A percentile compares a stretch with the other conserved stretches of the same genome.
These are phyloP conservation scores for Kurtzmaniella quercitrusa DNA, from an alignment of 1,139 yeast genomes.

Conservation along the genomic window DNA sequence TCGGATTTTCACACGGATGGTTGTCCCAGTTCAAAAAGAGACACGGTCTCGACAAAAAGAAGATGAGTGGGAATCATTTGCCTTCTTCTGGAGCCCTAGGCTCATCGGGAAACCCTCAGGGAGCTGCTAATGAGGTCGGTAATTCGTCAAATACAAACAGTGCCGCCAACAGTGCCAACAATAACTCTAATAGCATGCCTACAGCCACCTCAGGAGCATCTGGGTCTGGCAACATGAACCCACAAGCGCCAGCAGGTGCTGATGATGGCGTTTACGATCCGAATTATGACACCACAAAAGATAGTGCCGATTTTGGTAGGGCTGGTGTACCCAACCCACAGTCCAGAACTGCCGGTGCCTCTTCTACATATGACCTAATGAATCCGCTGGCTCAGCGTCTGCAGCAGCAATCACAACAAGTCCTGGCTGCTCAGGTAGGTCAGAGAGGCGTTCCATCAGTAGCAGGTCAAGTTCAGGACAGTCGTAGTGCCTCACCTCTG, in stretches of 20 bases:
- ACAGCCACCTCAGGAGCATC: neutral
- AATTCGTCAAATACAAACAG: conserved; percentile 7
- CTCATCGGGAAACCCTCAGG: conserved; percentile 4
- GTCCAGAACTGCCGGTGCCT: conserved; percentile 1
- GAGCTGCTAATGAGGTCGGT: neutral
- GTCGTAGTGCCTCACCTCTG: conserved; percentile 1
- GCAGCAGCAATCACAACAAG: conserved; percentile 9
- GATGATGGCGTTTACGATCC: conserved; percentile 2
- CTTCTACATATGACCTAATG: conserved; percentile 21
- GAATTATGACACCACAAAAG: conserved; percentile 1
- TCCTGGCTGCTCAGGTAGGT: conserved; percentile 9
- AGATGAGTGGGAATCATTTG: conserved; percentile 22
- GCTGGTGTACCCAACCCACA: neutral
- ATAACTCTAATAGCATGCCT: neutral
- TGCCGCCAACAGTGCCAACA: conserved; percentile 4
- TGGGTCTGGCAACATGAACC: neutral
- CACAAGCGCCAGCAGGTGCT: neutral
- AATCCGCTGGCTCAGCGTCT: conserved; percentile 16
- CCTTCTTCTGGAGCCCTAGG: neutral
- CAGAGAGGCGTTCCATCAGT: neutral
- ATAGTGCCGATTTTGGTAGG: neutral
- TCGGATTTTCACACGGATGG: conserved; percentile 60
- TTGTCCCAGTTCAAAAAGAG: conserved; percentile 55
- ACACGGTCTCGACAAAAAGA: conserved; percentile 46
- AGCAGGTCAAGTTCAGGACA: neutral